Conservation (phyloP, 371 early-diverging fungal genomes). For the Syncephalastrum contaminatum region DNA sequence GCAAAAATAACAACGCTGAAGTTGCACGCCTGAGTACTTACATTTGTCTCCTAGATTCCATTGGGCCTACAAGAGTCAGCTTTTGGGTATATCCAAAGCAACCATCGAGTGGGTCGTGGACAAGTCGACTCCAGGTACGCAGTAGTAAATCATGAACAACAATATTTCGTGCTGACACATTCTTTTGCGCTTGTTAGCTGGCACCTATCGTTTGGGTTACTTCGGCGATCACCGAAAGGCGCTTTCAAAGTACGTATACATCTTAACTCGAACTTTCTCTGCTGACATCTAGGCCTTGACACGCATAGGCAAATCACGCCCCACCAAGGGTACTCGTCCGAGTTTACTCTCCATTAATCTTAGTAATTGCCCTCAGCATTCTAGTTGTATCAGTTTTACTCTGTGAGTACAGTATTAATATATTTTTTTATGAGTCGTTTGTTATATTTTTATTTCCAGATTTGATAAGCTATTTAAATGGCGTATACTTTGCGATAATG, state of each 20-base stretch:
- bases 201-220: conserved; percentile 37
- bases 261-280: neutral
- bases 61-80: conserved; percentile 27
- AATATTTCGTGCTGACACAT: conserved; percentile 17
- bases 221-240: conserved; percentile 29
- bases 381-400: too few relatives aligned
- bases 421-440: too few relatives aligned
- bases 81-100: conserved; percentile 37
- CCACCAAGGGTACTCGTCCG: conserved; percentile 15
- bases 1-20: neutral
- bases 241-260: conserved; percentile 26
- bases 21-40: neutral
- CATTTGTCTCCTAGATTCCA: conserved; percentile 20
- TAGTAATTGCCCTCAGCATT: too few relatives aligned
- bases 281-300: neutral
- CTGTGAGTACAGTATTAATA: too few relatives aligned
- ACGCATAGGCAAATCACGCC: conserved; percentile 5
- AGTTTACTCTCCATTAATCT: conserved; percentile 5
- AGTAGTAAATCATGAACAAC: conserved; percentile 14
- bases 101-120: conserved; percentile 39
- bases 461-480: too few relatives aligned
- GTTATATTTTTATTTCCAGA: too few relatives aligned
- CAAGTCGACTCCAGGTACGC: conserved; percentile 18
- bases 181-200: conserved; percentile 16
- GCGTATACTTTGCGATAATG: conserved; percentile 29